A percentile compares a stretch with the other conserved stretches of the same genome.
These are phyloP conservation scores for Abelmoschus esculentus DNA, from an alignment of 345 rosid species.

Conservation along the genomic window DNA sequence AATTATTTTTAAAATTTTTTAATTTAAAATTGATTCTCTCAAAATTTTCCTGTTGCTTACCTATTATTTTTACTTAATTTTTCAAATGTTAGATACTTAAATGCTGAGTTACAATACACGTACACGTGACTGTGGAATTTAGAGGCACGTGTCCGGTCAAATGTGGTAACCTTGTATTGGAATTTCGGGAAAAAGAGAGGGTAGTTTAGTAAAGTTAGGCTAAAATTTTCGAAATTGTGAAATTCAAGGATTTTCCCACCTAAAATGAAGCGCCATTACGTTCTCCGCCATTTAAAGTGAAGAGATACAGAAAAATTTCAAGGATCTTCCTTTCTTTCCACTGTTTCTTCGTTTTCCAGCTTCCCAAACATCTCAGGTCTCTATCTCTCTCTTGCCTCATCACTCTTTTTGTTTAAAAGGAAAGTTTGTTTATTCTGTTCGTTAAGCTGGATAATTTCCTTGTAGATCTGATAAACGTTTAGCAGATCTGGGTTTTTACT, in stretches of 20 bases:
- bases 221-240: conserved; percentile 16
- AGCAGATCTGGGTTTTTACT: neutral
- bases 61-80: too few relatives aligned
- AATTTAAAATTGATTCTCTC: too few relatives aligned
- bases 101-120: too few relatives aligned
- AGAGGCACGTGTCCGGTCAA: neutral
- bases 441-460: neutral
- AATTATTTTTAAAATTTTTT: too few relatives aligned
- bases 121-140: neutral
- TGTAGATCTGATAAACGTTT: conserved; percentile 5
- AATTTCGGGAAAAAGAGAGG: neutral
- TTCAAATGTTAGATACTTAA: too few relatives aligned
- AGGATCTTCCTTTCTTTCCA: too few relatives aligned
- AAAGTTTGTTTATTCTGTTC: too few relatives aligned
- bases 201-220: neutral
- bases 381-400: neutral
- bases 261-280: conserved; percentile 17
- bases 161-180: neutral
- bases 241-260: conserved; percentile 27
- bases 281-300: neutral
- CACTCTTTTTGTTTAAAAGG: too few relatives aligned
- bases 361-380: conserved; percentile 15
- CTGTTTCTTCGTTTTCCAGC: neutral
- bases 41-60: too few relatives aligned
- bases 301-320: too few relatives aligned